A percentile compares a stretch with the other conserved stretches of the same genome.
These are phyloP conservation scores for Fraxinus sp. DNA, from an alignment of 305 asterid species.

Conservation along the genomic window DNA sequence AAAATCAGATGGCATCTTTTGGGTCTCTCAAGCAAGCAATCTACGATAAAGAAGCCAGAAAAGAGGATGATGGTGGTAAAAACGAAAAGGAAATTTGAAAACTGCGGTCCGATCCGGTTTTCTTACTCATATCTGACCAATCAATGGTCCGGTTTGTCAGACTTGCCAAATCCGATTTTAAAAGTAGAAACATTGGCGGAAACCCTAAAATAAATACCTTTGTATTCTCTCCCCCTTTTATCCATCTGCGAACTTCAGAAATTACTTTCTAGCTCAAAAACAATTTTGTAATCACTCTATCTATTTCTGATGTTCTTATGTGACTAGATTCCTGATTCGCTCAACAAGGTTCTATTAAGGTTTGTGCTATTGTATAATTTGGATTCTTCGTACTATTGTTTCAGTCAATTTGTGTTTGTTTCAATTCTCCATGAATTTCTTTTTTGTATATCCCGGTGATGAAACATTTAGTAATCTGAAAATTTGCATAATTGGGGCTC, in stretches of 20 bases:
- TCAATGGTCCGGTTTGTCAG: not conserved
- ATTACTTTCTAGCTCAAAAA: not conserved
- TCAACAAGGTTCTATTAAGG: not conserved
- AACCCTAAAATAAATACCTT: not conserved
- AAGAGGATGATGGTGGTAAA: too few relatives aligned
- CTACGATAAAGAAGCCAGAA: constrained; percentile 76
- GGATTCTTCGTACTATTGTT: not conserved
- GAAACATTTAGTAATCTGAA: constrained; percentile 29
- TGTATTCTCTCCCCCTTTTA: too few relatives aligned
- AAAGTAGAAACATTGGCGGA: not conserved
- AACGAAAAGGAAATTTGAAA: not conserved
- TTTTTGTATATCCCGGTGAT: constrained; percentile 17
- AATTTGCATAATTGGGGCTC: constrained; percentile 21
- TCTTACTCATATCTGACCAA: not conserved
- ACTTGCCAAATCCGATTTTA: not conserved
- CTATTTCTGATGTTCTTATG: not conserved
- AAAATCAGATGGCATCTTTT: constrained; percentile 61
- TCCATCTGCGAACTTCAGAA: not conserved
- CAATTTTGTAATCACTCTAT: not conserved
- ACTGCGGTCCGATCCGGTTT: not conserved
- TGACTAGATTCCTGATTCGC: not conserved
- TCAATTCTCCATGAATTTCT: not conserved
- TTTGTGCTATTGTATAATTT: constrained; percentile 6
- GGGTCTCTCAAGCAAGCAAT: constrained; percentile 71
- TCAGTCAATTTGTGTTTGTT: not conserved